Conservation (phyloP, 257 asterid genomes). For the Misopates orontium region DNA sequence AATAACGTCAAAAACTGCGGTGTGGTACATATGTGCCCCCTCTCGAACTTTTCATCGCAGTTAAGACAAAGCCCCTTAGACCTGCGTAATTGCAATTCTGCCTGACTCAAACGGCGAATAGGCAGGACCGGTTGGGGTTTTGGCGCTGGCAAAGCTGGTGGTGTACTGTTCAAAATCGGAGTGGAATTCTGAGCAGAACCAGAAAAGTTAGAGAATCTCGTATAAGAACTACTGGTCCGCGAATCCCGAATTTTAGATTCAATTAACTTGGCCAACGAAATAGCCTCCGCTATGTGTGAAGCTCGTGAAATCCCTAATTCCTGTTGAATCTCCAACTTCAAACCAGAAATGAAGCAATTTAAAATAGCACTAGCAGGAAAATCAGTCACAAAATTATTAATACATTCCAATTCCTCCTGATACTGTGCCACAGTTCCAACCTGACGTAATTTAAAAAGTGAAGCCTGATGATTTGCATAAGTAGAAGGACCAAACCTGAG, state of each 20-base stretch:
- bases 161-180: neutral
- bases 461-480: neutral
- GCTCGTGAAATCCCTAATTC: neutral
- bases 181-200: neutral
- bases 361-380: neutral
- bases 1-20: neutral
- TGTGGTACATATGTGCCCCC: neutral
- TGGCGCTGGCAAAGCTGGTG: neutral
- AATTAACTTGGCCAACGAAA: neutral
- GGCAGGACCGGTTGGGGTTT: neutral
- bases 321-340: neutral
- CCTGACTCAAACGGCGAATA: neutral
- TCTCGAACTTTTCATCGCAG: neutral
- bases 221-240: neutral
- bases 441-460: neutral
- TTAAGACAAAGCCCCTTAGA: constrained; percentile 4
- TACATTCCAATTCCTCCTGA: neutral
- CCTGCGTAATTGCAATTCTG: neutral
- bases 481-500: neutral
- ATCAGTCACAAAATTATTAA: neutral
- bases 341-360: neutral
- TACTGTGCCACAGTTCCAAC: neutral
- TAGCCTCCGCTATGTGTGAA: neutral
- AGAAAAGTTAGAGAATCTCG: neutral
- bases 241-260: neutral